These are phyloP conservation scores for Metarhizium brunneum DNA, from an alignment of 2,329 filamentous ascomycete species.

Conservation along the genomic window DNA sequence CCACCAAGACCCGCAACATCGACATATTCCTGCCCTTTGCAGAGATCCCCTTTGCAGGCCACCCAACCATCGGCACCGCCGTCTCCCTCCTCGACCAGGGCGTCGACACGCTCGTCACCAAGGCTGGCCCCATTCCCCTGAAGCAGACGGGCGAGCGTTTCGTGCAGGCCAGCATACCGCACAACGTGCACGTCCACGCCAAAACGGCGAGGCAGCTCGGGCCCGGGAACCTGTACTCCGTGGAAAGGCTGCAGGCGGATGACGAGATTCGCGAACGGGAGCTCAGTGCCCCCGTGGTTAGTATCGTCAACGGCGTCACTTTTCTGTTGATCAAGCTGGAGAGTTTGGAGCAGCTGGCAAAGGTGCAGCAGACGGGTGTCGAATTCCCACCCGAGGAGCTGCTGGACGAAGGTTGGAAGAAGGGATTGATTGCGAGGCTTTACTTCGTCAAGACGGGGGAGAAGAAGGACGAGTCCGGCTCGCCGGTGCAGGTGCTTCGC, in stretches of 20 bases:
- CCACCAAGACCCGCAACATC: slow-evolving; percentile 29
- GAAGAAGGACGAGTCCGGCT: slow-evolving; percentile 16
- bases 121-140: slow-evolving; percentile 47
- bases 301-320: slow-evolving; percentile 65
- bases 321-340: slow-evolving; percentile 59
- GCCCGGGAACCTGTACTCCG: slow-evolving; percentile 5
- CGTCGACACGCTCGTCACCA: slow-evolving; percentile 38
- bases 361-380: slow-evolving; percentile 23
- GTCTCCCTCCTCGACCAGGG: slow-evolving; percentile 34
- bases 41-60: slow-evolving; percentile 54
- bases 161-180: slow-evolving; percentile 57
- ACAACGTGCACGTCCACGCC: slow-evolving; percentile 54
- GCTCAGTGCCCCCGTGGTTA: slow-evolving; percentile 39
- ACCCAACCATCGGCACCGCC: slow-evolving; percentile 50
- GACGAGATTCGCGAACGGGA: slow-evolving; percentile 24
- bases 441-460: slow-evolving; percentile 44
- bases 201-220: slow-evolving; percentile 25
- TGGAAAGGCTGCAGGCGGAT: slow-evolving; percentile 19
- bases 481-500: slow-evolving; percentile 29
- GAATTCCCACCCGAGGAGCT: slow-evolving; percentile 25
- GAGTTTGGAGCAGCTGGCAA: slow-evolving; percentile 46
- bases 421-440: slow-evolving; percentile 45
- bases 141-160: slow-evolving; percentile 25
- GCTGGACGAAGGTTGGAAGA: slow-evolving; percentile 46
- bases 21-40: slow-evolving; percentile 48